Base-by-base conservation (phyloP, 2,329 filamentous ascomycete species). In the Alternaria solani region DNA sequence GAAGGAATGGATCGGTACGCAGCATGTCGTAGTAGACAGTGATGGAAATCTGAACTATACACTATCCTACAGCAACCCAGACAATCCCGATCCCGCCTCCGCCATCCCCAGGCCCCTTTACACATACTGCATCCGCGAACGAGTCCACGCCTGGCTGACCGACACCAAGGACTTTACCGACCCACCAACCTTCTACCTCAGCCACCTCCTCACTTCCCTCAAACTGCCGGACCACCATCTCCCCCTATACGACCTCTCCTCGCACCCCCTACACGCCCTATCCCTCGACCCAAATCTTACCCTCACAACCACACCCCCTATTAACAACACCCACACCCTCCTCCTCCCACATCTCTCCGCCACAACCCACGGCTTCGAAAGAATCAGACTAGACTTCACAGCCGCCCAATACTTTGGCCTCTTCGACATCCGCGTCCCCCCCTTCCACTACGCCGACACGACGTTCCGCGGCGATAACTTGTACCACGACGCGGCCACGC, bases 341-440 rank as follows among this genome's bases (percentile, higher is more conserved):
- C 20, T 28, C 1, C 14, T 43, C n/a, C 20, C 8, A 6, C 28
- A 36, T 23, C 18, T 44, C 0, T 3, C 38, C 0, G 7, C 20
- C 2, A 23, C 20, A 23, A 14, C 26, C 18, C 61, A 63, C 32
- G 65, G 66, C 23, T 55, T 71, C 3, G 62, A 67, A 12, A 67
- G 48, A 1, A 52, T 70, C 1, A 20, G 30, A 4, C 64, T 69
- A 7, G 52, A 67, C 16, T 46, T 70, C 49, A 14, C 38, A 0
- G 51, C 55, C 0, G 55, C 46, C 9, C 42, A 61, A 7, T 70
- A 65, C 55, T 63, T 67, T 20, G 26, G 42, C 3, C 4, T 71
- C 4, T 70, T 71, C 57, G 42, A 55, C 11, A 67, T 65, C 2
- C 12, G 9, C 0, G 38, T 70, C 0, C 62, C 62, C 7, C 66